phyloP scores from a whole-genome alignment of 2,329 filamentous ascomycete species.

The Cladobotryum protrusum region DNA sequence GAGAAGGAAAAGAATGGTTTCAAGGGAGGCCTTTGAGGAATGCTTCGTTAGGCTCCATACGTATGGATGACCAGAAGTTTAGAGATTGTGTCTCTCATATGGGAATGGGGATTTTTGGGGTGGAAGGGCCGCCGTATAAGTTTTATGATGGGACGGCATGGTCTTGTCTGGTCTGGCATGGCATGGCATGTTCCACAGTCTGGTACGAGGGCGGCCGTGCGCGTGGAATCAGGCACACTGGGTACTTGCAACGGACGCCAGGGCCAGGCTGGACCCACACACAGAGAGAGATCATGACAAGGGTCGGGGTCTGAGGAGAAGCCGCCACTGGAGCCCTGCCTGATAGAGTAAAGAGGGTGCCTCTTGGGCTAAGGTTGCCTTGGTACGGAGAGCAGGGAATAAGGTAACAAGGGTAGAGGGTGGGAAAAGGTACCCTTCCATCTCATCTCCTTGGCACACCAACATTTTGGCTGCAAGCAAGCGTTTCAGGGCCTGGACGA shows the following conservation, averaged over 20 bases:
- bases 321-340: not conserved
- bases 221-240: constrained; percentile 1
- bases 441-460: not conserved
- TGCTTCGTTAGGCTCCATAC: constrained; percentile 8
- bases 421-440: no score
- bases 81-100: not conserved
- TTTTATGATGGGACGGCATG: not conserved
- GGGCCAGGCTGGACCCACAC: constrained; percentile 3
- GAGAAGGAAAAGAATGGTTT: not conserved
- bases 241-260: constrained; percentile 8
- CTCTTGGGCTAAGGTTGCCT: no score
- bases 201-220: constrained; percentile 8
- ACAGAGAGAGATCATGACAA: not conserved
- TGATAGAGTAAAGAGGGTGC: no score
- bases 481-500: not conserved
- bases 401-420: not conserved
- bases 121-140: constrained; percentile 2
- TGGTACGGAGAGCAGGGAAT: not conserved
- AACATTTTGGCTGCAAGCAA: not conserved
- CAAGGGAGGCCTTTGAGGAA: constrained; percentile 9
- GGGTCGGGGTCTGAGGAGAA: not conserved
- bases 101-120: not conserved
- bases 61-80: not conserved
- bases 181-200: constrained; percentile 13
- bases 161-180: no score